phyloP scores from a whole-genome alignment of 2,329 filamentous ascomycete genomes.

The Penicillium expansum region DNA sequence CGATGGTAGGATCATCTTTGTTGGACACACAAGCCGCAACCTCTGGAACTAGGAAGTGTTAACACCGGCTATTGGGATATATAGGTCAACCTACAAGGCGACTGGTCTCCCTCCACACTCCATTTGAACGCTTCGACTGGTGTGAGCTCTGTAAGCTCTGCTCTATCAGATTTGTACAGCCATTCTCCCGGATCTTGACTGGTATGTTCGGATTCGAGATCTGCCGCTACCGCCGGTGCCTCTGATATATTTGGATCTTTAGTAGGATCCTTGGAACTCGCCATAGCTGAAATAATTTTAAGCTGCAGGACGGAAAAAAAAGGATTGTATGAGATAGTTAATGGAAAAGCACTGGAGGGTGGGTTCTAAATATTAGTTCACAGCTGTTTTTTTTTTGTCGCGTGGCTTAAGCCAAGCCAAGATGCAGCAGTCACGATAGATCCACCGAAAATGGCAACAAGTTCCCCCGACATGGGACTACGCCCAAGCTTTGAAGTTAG shows the following conservation, averaged over 20 bases:
- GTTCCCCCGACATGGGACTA: neutral
- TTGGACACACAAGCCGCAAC: slow-evolving; percentile 39
- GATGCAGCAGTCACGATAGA: slow-evolving; percentile 2
- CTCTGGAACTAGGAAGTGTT: slow-evolving; percentile 31
- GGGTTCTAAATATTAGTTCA: neutral
- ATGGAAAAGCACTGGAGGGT: too few relatives aligned
- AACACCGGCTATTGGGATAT: neutral
- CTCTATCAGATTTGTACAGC: slow-evolving; percentile 6
- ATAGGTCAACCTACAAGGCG: slow-evolving; percentile 30
- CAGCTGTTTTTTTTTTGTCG: neutral
- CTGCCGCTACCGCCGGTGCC: neutral
- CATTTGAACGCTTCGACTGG: slow-evolving; percentile 38
- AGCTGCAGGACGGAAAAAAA: neutral
- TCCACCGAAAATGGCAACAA: slow-evolving; percentile 5
- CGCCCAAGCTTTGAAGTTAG: neutral
- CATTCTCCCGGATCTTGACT: slow-evolving; percentile 1
- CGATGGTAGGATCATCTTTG: slow-evolving; percentile 33
- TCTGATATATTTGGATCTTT: neutral
- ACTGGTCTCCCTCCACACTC: slow-evolving; percentile 40
- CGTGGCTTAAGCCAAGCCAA: neutral
- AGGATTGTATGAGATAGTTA: neutral
- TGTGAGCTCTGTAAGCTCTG: slow-evolving; percentile 33
- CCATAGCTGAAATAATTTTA: neutral
- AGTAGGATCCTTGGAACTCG: neutral
- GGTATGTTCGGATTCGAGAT: slow-evolving; percentile 10